Evolutionary conservation across 1,139 yeast species (phyloP).

Genomic region (Candida pseudocylindracea): DNA sequence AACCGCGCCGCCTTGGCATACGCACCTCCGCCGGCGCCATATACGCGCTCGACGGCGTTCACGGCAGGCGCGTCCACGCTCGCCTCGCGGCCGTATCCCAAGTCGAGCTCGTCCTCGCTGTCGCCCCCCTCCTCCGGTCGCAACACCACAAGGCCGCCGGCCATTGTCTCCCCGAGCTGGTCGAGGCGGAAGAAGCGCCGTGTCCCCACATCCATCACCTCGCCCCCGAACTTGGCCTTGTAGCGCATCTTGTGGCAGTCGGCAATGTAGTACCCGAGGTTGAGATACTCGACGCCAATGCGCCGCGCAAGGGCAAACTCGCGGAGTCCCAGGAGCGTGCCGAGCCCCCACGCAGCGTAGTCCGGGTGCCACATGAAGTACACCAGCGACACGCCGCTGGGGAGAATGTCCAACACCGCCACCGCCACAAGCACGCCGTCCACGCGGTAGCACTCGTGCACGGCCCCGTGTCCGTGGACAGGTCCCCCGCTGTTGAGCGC

Average conservation of each 20-base stretch:
- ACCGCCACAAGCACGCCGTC: constrained; percentile 48
- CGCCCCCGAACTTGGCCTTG: constrained; percentile 62
- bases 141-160: too few relatives aligned
- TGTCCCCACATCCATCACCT: constrained; percentile 32
- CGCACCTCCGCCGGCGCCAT: too few relatives aligned
- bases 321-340: constrained; percentile 54
- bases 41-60: too few relatives aligned
- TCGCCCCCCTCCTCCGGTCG: too few relatives aligned
- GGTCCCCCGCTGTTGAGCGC: constrained; percentile 10
- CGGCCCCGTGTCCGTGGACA: constrained; percentile 22
- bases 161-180: too few relatives aligned
- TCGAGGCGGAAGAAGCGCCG: too few relatives aligned
- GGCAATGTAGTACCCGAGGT: constrained; percentile 58
- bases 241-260: constrained; percentile 72
- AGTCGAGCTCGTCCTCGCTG: too few relatives aligned
- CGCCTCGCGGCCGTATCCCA: too few relatives aligned
- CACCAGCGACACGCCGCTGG: constrained; percentile 60
- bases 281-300: constrained; percentile 26
- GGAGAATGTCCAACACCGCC: constrained; percentile 60
- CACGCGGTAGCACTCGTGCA: constrained; percentile 60
- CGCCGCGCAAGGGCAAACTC: constrained; percentile 35
- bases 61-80: too few relatives aligned
- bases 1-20: too few relatives aligned
- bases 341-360: constrained; percentile 45
- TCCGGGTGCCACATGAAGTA: constrained; percentile 85